Evolutionary conservation across 1,284 basidiomycete species (phyloP), one percentile per base, ranked within the genome.

Genomic region (Trichosporon sp.): DNA sequence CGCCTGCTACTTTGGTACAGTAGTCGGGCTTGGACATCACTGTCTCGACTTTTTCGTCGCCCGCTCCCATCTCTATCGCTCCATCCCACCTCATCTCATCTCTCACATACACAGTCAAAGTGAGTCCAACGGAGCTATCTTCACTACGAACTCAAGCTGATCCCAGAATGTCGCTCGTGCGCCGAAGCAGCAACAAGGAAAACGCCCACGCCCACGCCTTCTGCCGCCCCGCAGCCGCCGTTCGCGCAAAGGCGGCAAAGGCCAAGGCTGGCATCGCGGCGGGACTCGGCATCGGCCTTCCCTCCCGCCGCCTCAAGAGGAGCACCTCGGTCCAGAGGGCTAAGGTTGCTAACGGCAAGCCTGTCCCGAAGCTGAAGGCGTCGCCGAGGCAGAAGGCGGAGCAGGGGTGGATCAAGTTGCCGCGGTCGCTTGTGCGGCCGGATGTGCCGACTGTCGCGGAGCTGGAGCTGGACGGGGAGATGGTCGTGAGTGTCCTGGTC

Each of bases 401-500:
- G 23, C 36, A 34, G n/a, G 57, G 46, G 4, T 27, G 5, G 21
- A 27, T 64, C 25, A 37, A 54, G 32, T 27, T 66, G 14, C 65
- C 65, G 10, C 8, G 21, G n/a, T 23, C 19, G 19, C 60, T 64
- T 5, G 25, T 54, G 25, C 60, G 59, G 6, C 64, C 59, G 3
- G 21, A n/a, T 46, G 10, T 66, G 0, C 56, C 63, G 1, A 56
- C 56, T 23, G 49, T 65, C 56, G 19, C 31, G 8, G 16, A 59
- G 46, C 27, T 69, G 25, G n/a, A 14, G 25, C 21, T 66, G 33
- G 59, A 36, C 13, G 62, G 23, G 6, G 56, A 59, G 19, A 16
- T 16, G 16, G 62, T 74, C 10, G 74, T 75, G 60, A 74, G 74
- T 71, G 8, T n/a, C n/a, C n/a, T n/a, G n/a, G n/a, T n/a, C n/a